phyloP scores from a whole-genome alignment of 148 eudicot genomes.

The Hydrangea macrophylla region DNA sequence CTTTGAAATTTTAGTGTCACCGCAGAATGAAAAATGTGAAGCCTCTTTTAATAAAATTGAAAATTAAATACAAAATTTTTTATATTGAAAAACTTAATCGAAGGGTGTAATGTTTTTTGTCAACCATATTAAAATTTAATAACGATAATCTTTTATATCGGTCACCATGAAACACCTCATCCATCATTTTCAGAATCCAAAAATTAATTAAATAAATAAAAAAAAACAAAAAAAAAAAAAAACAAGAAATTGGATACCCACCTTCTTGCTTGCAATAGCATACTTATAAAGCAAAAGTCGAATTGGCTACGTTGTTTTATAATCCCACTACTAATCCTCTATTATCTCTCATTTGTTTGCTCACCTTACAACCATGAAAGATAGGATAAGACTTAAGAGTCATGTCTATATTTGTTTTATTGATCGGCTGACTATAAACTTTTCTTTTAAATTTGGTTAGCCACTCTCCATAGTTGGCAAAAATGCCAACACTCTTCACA shows the following conservation, averaged over 20 bases:
- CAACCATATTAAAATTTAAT: background rate
- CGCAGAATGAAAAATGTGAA: too few relatives aligned
- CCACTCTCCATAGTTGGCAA: too few relatives aligned
- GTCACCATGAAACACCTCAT: background rate
- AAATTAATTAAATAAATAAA: background rate
- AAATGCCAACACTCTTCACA: too few relatives aligned
- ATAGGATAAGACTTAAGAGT: background rate
- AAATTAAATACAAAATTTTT: too few relatives aligned
- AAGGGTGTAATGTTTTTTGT: too few relatives aligned
- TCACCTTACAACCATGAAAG: background rate
- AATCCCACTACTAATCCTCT: background rate
- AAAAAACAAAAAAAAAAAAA: background rate
- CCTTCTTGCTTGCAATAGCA: background rate
- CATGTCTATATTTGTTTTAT: too few relatives aligned
- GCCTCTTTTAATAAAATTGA: too few relatives aligned
- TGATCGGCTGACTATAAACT: too few relatives aligned
- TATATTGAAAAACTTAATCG: too few relatives aligned
- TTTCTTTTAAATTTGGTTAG: too few relatives aligned
- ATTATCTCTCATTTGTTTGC: background rate
- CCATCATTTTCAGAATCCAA: background rate
- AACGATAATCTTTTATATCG: background rate
- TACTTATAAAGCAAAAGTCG: constrained; percentile 2
- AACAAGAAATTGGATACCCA: background rate
- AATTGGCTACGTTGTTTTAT: background rate
- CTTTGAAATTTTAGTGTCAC: too few relatives aligned